phyloP scores from a whole-genome alignment of 805 yeast genomes.

The Candida oleophila region DNA sequence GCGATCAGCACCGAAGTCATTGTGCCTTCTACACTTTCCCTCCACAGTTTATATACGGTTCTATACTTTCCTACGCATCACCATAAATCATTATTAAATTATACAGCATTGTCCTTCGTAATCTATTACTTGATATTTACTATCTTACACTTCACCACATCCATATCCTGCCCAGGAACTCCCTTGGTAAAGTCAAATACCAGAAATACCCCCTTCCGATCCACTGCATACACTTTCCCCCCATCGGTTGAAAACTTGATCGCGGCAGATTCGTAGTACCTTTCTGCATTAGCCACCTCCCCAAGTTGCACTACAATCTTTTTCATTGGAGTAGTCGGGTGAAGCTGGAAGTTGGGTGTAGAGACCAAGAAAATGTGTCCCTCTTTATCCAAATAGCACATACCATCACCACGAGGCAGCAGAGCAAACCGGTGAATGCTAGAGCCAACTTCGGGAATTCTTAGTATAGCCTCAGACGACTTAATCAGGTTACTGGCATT shows the following conservation, averaged over 20 bases:
- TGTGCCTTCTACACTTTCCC: too few relatives aligned
- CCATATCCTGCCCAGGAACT: slow-evolving; percentile 62
- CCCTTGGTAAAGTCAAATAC: slow-evolving; percentile 90
- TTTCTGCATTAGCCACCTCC: slow-evolving; percentile 73
- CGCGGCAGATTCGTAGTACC: slow-evolving; percentile 76
- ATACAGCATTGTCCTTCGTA: too few relatives aligned
- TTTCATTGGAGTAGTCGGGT: slow-evolving; percentile 16
- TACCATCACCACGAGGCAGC: slow-evolving; percentile 84
- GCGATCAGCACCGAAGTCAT: too few relatives aligned
- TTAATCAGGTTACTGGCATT: slow-evolving; percentile 13
- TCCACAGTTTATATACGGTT: too few relatives aligned
- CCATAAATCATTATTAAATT: too few relatives aligned
- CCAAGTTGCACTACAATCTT: slow-evolving; percentile 68
- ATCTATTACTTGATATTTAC: slow-evolving; percentile 25
- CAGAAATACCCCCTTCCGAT: slow-evolving; percentile 75
- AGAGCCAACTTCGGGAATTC: slow-evolving; percentile 79
- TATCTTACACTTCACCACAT: slow-evolving; percentile 66
- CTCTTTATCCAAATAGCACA: slow-evolving; percentile 75
- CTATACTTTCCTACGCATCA: too few relatives aligned
- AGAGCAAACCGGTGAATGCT: slow-evolving; percentile 70
- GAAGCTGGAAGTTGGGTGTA: slow-evolving; percentile 47
- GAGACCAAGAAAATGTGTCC: slow-evolving; percentile 73
- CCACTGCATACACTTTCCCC: slow-evolving; percentile 70
- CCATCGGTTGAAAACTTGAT: slow-evolving; percentile 78
- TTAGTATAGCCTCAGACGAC: slow-evolving; percentile 38